Percentiles rank a stretch among this genome's conserved stretches.
Evolutionary conservation across 179 eudicot species (phyloP).

Genomic region (Beta lomatogona): DNA sequence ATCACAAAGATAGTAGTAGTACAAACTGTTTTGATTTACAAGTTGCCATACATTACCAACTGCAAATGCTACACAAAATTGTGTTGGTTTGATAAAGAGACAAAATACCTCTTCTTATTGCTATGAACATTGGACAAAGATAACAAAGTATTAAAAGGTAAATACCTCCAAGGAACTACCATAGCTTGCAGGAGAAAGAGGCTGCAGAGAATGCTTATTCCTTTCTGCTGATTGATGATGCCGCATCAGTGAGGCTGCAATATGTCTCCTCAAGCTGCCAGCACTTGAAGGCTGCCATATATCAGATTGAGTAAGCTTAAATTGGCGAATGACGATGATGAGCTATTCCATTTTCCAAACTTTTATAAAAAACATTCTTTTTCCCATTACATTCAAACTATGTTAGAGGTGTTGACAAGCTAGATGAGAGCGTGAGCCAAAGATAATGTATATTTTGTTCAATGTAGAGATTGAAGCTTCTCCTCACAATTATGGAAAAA

Average conservation of each 20-base stretch:
- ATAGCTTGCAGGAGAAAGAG: constrained; percentile 83
- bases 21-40: background rate
- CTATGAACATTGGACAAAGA: background rate
- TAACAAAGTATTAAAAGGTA: background rate
- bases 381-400: background rate
- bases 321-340: background rate
- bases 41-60: background rate
- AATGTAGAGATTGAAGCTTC: background rate
- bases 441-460: background rate
- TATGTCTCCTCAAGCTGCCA: constrained; percentile 70
- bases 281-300: constrained; percentile 65
- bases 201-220: constrained; percentile 58
- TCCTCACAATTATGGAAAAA: background rate
- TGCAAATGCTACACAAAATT: background rate
- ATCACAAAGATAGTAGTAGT: background rate
- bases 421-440: background rate
- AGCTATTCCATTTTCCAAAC: background rate
- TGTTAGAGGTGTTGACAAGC: background rate
- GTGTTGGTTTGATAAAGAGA: background rate
- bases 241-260: constrained; percentile 75
- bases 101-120: background rate
- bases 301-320: constrained; percentile 13
- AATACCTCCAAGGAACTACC: constrained; percentile 92
- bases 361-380: background rate
- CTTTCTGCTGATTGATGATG: constrained; percentile 64